Base-by-base conservation (phyloP, 192 early-diverging fungal genomes). In the Chytriomyces sp. region DNA sequence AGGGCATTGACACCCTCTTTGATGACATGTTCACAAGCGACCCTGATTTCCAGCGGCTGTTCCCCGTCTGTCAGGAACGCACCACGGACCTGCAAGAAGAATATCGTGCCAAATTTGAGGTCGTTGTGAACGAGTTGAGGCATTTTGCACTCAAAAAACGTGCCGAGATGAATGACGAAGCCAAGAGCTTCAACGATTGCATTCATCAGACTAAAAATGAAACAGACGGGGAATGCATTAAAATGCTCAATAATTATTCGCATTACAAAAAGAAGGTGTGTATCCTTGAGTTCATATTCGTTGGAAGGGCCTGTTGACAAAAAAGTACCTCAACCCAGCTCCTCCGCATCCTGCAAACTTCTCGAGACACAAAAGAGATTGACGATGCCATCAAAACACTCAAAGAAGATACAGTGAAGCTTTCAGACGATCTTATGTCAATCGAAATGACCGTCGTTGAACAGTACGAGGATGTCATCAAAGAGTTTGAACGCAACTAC, bases 401-500 rank as follows among this genome's bases (percentile, higher is more conserved):
- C 28, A 80, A 82, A 40, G 61, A 79, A 31, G 66, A 69, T 26
- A 76, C 80, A 17, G 7, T 37, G 19, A 39, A 64, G 28, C 76
- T 86, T 4, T 83, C 86, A 6, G 83, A 88, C 60, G 36, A 55
- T 2, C 79, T 89, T 28, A 72, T 89, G 75, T 52, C 72, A 5
- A 72, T 75, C 31, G 88, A 89, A 78, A 84, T 89, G 85, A 74
- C 75, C 2, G 71, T 89, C 8, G 86, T 89, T 4, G 88, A 89
- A 72, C 86, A 89, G 56, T 88, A 84, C 65, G 88, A 89, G 73
- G 88, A 89, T 17, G 79, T 89, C 10, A 56, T 82, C 34, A 88
- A 86, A 64, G 88, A 89, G 32, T 87, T 88, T 76, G 88, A 89
- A 31, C 64, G 85, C 12, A 86, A 81, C 65, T 88, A 85, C 70